Evolutionary conservation across 2,329 filamentous ascomycete species (phyloP).

Genomic region (Chaetomium strumarium): DNA sequence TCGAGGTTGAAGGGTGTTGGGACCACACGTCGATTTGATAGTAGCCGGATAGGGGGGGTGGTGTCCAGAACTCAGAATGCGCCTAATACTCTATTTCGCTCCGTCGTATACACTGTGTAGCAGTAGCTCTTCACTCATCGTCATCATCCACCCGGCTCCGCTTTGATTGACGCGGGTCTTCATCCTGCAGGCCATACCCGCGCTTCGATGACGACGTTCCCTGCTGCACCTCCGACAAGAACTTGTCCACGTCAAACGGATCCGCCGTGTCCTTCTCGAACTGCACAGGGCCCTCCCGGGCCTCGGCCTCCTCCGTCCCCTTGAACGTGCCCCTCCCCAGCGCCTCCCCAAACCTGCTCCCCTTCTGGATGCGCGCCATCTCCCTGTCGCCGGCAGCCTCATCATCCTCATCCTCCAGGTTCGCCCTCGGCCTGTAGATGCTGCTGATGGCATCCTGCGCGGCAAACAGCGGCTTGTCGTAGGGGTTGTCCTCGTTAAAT

Average conservation of each 20-base stretch:
- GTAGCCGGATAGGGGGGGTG: too few species aligned
- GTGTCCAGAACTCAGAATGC: too few species aligned
- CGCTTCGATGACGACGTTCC: conserved; percentile 55
- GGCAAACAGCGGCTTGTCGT: conserved; percentile 95
- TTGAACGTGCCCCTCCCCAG: conserved; percentile 88
- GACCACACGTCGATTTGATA: too few species aligned
- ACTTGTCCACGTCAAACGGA: conserved; percentile 91
- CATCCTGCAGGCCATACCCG: conserved; percentile 69
- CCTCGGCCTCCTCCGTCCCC: conserved; percentile 76
- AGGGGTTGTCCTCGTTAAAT: conserved; percentile 95
- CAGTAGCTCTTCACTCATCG: conserved; percentile 33
- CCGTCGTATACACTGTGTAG: too few species aligned
- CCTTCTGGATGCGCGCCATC: conserved; percentile 83
- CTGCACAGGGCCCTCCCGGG: conserved; percentile 84
- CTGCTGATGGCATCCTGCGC: conserved; percentile 91
- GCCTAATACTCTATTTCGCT: too few species aligned
- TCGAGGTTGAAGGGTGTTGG: too few species aligned
- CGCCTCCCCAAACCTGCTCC: conserved; percentile 76
- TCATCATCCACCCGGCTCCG: conserved; percentile 74
- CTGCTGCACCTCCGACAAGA: conserved; percentile 74
- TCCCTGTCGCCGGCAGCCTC: conserved; percentile 75
- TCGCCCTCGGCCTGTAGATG: conserved; percentile 80
- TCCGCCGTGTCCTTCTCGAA: conserved; percentile 83
- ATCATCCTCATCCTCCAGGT: conserved; percentile 68
- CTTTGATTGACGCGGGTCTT: conserved; percentile 57